These are phyloP conservation scores for Talaromyces sp. DNA, from an alignment of 2,329 filamentous ascomycete genomes.

Conservation along the genomic window DNA sequence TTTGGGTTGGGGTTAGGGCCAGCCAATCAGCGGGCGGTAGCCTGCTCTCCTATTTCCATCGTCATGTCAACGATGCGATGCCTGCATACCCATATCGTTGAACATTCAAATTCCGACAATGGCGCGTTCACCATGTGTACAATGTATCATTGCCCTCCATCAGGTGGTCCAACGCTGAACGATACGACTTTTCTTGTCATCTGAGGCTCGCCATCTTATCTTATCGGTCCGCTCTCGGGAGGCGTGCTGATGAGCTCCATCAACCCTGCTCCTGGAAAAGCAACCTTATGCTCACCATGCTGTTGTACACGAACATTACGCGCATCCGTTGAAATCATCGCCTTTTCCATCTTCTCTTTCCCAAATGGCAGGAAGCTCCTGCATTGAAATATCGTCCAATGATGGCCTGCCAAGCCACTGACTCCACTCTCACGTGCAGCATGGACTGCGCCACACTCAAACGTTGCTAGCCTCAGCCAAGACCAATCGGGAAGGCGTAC, in stretches of 20 bases:
- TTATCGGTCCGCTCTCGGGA: neutral
- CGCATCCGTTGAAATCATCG: too few relatives aligned
- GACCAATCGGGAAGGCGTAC: slow-evolving; percentile 4
- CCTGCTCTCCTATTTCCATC: neutral
- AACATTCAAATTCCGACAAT: neutral
- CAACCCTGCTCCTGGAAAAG: neutral
- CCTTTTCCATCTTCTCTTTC: neutral
- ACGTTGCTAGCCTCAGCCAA: neutral
- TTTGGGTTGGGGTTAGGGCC: neutral
- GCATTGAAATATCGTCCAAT: neutral
- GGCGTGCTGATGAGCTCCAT: neutral
- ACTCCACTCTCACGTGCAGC: neutral
- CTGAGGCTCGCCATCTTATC: neutral
- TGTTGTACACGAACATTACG: neutral
- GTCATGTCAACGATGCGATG: neutral
- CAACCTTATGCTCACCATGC: neutral
- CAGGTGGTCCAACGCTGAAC: neutral
- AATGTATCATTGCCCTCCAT: neutral
- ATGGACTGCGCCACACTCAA: neutral
- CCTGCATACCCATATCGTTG: neutral
- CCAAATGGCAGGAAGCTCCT: too few relatives aligned
- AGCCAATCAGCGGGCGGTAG: neutral
- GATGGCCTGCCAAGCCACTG: neutral
- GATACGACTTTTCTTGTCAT: too few relatives aligned
- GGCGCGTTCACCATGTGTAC: neutral